phyloP scores from a whole-genome alignment of 768 basidiomycete genomes.

The Mycena kentingensis region DNA sequence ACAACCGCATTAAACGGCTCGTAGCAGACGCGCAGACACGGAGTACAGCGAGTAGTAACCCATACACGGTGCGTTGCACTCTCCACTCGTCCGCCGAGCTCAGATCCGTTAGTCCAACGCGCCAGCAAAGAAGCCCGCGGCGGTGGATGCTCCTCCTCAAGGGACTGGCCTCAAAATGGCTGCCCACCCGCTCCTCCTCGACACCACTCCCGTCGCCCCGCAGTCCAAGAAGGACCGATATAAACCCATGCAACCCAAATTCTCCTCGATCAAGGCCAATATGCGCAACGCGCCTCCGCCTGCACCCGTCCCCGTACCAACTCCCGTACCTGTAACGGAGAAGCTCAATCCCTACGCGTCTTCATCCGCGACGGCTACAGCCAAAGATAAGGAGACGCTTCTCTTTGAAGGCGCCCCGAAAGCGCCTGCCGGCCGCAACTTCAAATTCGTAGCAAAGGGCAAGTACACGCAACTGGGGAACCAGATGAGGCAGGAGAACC shows the following conservation, averaged over 20 bases:
- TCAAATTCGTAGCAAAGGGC: slow-evolving; percentile 91
- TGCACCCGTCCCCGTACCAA: slow-evolving; percentile 38
- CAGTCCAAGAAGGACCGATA: slow-evolving; percentile 90
- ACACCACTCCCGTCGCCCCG: slow-evolving; percentile 56
- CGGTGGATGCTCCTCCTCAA: slow-evolving; percentile 65
- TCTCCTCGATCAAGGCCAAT: slow-evolving; percentile 93
- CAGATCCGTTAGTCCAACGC: slow-evolving; percentile 46
- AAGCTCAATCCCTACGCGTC: slow-evolving; percentile 79
- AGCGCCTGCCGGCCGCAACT: slow-evolving; percentile 66
- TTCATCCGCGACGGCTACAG: slow-evolving; percentile 40
- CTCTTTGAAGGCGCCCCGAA: slow-evolving; percentile 70
- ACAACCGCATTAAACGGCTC: slow-evolving; percentile 52
- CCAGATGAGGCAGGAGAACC: slow-evolving; percentile 69
- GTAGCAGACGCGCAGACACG: slow-evolving; percentile 83
- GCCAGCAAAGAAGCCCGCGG: slow-evolving; percentile 54
- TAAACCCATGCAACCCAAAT: slow-evolving; percentile 99
- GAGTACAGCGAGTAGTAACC: slow-evolving; percentile 76
- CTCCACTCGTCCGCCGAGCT: not conserved
- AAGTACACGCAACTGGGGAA: slow-evolving; percentile 81
- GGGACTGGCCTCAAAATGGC: slow-evolving; percentile 89
- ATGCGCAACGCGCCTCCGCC: slow-evolving; percentile 71
- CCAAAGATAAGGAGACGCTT: slow-evolving; percentile 61
- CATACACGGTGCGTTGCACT: slow-evolving; percentile 64
- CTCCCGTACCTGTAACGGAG: slow-evolving; percentile 40
- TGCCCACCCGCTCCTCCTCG: slow-evolving; percentile 83